Conservation (phyloP, 257 asterid genomes). For the Gentiana straminea region DNA sequence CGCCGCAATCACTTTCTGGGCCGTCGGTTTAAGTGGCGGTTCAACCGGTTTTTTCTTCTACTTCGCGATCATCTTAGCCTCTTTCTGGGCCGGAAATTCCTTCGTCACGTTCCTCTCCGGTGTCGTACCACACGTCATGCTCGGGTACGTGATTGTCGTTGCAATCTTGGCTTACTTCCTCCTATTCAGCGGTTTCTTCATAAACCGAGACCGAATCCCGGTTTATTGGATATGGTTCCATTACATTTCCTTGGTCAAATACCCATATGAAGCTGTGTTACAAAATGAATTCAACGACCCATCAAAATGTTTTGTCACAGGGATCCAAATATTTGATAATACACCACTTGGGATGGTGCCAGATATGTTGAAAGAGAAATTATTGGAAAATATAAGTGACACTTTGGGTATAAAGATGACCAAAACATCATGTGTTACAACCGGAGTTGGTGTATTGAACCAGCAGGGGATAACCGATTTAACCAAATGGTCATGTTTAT, state of each 20-base stretch:
- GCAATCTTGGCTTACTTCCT: conserved; percentile 23
- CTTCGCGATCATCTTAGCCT: conserved; percentile 18
- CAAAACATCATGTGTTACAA: conserved; percentile 18
- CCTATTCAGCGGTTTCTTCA: conserved; percentile 31
- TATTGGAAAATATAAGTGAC: conserved; percentile 14
- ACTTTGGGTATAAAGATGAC: conserved; percentile 23
- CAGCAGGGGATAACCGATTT: conserved; percentile 24
- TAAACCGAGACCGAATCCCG: conserved; percentile 26
- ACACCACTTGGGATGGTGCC: conserved; percentile 16
- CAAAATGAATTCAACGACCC: conserved; percentile 28
- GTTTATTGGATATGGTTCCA: conserved; percentile 41
- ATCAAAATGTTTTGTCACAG: conserved; percentile 24
- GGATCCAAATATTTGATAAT: conserved; percentile 29
- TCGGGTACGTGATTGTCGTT: conserved; percentile 21
- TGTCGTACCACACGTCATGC: conserved; percentile 24
- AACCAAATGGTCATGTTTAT: conserved; percentile 25
- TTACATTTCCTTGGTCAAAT: conserved; percentile 26
- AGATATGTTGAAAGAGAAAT: conserved; percentile 11
- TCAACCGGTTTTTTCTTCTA: conserved; percentile 19
- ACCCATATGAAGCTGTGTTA: conserved; percentile 28
- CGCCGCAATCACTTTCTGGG: conserved; percentile 28
- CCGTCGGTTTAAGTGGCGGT: conserved; percentile 32
- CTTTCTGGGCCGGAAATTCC: conserved; percentile 39
- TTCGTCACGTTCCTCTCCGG: conserved; percentile 33
- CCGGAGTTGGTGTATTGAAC: conserved; percentile 26